Conservation (phyloP, 2,329 filamentous ascomycete genomes). For the Fusarium pseudograminearum region DNA sequence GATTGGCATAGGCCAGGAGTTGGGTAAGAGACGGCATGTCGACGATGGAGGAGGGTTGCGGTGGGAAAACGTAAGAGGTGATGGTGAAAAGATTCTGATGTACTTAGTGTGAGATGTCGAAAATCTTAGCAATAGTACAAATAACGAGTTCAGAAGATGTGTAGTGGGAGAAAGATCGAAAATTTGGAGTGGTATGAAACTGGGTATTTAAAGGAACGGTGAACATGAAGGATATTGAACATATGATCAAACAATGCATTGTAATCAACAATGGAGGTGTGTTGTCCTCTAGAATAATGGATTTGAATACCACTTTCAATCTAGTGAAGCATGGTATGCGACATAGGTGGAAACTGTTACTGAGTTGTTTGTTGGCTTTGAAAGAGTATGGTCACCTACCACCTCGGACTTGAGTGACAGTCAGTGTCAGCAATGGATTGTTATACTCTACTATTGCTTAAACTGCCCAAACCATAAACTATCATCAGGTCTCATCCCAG, state of each 20-base stretch:
- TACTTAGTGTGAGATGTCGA: background rate
- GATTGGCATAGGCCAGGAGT: background rate
- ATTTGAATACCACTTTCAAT: no score
- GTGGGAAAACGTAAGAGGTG: background rate
- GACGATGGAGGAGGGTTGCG: background rate
- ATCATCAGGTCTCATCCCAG: constrained; percentile 52
- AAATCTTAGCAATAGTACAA: background rate
- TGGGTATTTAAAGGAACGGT: accelerated
- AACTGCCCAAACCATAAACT: constrained; percentile 54
- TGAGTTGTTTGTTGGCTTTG: background rate
- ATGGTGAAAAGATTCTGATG: background rate
- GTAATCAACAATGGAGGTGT: background rate
- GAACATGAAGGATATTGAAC: background rate
- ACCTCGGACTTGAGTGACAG: background rate
- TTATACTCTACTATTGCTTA: background rate
- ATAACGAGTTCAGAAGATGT: background rate
- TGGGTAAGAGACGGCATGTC: background rate
- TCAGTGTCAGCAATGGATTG: background rate
- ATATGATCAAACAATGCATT: background rate
- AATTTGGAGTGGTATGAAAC: no score
- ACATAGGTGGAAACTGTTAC: no score
- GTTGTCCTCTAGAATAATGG: accelerated
- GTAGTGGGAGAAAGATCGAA: background rate
- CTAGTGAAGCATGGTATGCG: background rate
- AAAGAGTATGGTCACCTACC: no score